Evolutionary conservation across 2,329 filamentous ascomycete genomes (phyloP), one percentile per base, ranked within the genome.

Genomic region (Ceratocystis destructans): DNA sequence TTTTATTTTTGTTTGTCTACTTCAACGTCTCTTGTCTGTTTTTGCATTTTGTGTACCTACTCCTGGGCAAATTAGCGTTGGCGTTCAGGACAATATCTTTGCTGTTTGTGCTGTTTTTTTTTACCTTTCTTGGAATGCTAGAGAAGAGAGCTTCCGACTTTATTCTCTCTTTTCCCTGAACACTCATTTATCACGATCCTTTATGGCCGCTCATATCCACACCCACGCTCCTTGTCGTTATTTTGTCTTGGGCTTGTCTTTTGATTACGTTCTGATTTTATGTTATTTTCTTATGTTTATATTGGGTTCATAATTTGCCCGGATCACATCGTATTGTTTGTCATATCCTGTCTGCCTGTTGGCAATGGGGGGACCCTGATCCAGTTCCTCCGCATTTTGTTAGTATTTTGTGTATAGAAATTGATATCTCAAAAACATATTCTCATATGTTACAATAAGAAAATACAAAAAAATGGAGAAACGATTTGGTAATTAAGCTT

Each of bases 301-400:
- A 53, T 64, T 53, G 45, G 46, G 48, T 53, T 53, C 37, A 53
- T 44, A 55, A 62, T 67, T 67, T 67, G 66, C 66, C 66, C 28
- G 66, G 55, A 64, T 64, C 62, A 64, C 62, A 64, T 67, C 62
- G 66, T 67, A 67, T 33, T 64, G 66, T 67, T 53, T 67, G 20
- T 64, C 62, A 62, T 44, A 50, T 67, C 62, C 33, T 67, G 66
- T 67, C 66, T 67, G 66, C 66, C 66, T 67, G 44, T 67, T 61
- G 66, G 66, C 66, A 67, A 64, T 55, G 61, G 61, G 66, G 66
- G 55, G 15, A 20, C 55, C 20, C 66, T 61, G 66, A 64, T 67
- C 66, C 66, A 67, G 66, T 55, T 55, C 62, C 64, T 25, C n/a
- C 46, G 20, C 44, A 41, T 57, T 67, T 61, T 64, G 62, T 61